These are phyloP conservation scores for Gossypium anomalum DNA, from an alignment of 345 rosid species.

Conservation along the genomic window DNA sequence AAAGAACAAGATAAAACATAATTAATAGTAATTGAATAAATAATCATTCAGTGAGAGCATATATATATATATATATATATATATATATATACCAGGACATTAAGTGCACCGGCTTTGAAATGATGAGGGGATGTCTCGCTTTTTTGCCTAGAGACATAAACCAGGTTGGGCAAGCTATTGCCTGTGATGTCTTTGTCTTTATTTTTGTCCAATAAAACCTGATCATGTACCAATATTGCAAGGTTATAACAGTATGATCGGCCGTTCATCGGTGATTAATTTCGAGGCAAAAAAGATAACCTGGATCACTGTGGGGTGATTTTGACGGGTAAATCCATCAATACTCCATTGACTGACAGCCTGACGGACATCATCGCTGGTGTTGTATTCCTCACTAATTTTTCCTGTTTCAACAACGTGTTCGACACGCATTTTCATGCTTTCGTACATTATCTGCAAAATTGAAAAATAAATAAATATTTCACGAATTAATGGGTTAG, in stretches of 20 bases:
- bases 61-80: neutral
- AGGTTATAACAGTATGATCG: neutral
- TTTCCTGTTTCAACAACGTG: constrained; percentile 34
- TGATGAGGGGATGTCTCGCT: constrained; percentile 27
- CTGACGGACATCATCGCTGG: constrained; percentile 13
- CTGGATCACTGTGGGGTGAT: constrained; percentile 61
- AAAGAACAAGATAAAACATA: neutral
- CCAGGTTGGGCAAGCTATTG: constrained; percentile 26
- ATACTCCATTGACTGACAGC: constrained; percentile 34
- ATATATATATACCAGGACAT: constrained; percentile 14
- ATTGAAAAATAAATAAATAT: neutral
- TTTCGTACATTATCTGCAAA: constrained; percentile 41
- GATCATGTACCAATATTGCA: neutral
- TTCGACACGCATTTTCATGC: constrained; percentile 40
- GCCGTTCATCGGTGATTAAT: too few species aligned
- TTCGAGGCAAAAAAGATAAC: constrained; percentile 14
- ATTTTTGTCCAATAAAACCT: constrained; percentile 27
- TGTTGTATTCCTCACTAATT: constrained; percentile 24
- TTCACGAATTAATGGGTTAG: neutral
- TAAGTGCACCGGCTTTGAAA: constrained; percentile 42
- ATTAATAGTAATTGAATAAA: neutral
- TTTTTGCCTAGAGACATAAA: constrained; percentile 33
- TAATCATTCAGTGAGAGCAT: neutral
- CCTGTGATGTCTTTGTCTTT: constrained; percentile 24
- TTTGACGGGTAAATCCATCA: constrained; percentile 29